phyloP scores from a whole-genome alignment of 495 filamentous ascomycete genomes.

The Poronia punctata region DNA sequence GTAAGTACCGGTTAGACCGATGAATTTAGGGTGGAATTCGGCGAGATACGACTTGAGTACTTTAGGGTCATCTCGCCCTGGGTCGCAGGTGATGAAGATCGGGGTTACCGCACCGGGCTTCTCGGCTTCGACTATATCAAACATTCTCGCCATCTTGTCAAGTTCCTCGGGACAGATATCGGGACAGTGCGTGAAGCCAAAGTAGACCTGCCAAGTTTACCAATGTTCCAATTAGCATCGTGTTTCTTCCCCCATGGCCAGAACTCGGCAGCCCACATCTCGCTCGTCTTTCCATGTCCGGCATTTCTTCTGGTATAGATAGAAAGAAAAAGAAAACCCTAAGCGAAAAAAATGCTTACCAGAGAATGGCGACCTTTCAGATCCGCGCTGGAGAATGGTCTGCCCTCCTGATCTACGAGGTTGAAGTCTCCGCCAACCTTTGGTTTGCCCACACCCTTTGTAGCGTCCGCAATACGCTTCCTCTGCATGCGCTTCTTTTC shows the following conservation, averaged over 20 bases:
- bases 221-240: slow-evolving; percentile 1
- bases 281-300: too few relatives aligned
- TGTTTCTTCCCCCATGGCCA: neutral
- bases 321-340: neutral
- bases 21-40: slow-evolving; percentile 85
- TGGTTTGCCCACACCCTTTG: slow-evolving; percentile 85
- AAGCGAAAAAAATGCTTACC: slow-evolving; percentile 30
- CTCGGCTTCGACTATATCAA: slow-evolving; percentile 64
- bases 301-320: neutral
- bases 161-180: slow-evolving; percentile 99
- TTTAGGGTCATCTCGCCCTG: slow-evolving; percentile 78
- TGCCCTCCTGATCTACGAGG: slow-evolving; percentile 74
- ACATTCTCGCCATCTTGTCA: slow-evolving; percentile 94
- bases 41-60: slow-evolving; percentile 76
- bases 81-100: slow-evolving; percentile 93
- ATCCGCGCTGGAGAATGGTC: slow-evolving; percentile 64
- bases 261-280: too few relatives aligned
- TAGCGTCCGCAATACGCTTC: slow-evolving; percentile 77
- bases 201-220: slow-evolving; percentile 60
- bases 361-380: slow-evolving; percentile 82
- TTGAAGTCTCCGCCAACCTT: slow-evolving; percentile 87
- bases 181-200: slow-evolving; percentile 96
- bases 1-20: slow-evolving; percentile 89
- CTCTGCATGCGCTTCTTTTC: slow-evolving; percentile 87
- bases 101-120: slow-evolving; percentile 43